Evolutionary conservation across 2,329 filamentous ascomycete species (phyloP), one percentile per base, ranked within the genome.

Genomic region (Blastomyces parvus): DNA sequence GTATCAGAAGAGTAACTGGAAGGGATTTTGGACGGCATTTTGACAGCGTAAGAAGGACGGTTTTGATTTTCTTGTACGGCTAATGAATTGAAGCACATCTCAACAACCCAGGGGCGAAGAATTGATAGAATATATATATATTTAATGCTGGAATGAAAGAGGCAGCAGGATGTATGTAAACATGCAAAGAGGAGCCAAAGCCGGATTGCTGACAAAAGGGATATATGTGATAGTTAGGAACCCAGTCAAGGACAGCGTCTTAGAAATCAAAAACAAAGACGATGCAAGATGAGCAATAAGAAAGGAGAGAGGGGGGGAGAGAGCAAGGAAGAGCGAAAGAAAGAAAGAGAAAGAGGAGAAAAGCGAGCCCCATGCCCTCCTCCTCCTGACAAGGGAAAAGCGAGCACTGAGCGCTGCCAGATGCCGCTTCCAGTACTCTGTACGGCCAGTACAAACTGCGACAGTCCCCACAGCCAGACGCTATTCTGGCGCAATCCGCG

Each of bases 1-100:
- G 66, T 66, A 61, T 75, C 74, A 11, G 72, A 73, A 64, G 72
- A 68, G 68, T 76, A 77, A 66, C 71, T 76, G 62, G 74, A 72
- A 60, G 76, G 74, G 74, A 78, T 78, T 66, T 63, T 72, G 67
- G 63, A 36, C 7, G 56, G 40, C 38, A 44, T 53, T 42, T 56
- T 30, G 50, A 42, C n/a, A 46, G 46, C 2, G 40, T n/a, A 46
- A 40, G 36, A 53, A 19, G 50, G 7, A 14, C 30, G 19, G 50
- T 17, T 62, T 33, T 62, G 36, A 46, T 40, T 61, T 33, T 30
- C 30, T 27, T 17, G 36, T 8, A 30, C 5, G 44, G 50, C 22
- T 33, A 61, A 44, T 2, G 55, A 27, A 50, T 61, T 50, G 62
- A 42, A n/a, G n/a, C 46, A 38, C 48, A 42, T 52, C 59, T 65